A percentile compares a stretch with the other conserved stretches of the same genome.
Evolutionary conservation across 371 early-diverging fungal genomes (phyloP).

Genomic region (Chytridium lagenaria): DNA sequence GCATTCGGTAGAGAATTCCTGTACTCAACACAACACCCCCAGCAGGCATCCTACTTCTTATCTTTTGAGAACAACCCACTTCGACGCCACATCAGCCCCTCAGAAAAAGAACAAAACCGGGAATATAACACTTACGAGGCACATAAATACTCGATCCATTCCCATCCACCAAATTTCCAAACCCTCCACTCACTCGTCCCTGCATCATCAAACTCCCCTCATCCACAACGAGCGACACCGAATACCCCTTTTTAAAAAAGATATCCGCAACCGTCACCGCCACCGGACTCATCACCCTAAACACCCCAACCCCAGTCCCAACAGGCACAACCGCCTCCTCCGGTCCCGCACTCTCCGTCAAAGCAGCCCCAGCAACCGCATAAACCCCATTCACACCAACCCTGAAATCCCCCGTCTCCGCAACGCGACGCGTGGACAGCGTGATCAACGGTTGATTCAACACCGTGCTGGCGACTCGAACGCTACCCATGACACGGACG

Average conservation of each 20-base stretch:
- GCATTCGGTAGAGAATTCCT: too few species aligned
- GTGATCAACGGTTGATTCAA: too few species aligned
- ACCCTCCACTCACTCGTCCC: background rate
- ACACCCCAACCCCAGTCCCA: background rate
- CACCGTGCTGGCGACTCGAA: background rate
- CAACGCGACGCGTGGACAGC: too few species aligned
- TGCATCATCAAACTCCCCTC: background rate
- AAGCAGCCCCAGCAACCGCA: background rate
- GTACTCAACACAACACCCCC: too few species aligned
- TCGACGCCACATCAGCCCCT: background rate
- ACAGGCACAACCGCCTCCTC: constrained; percentile 1
- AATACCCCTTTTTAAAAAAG: background rate
- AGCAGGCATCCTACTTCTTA: too few species aligned
- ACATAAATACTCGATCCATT: background rate
- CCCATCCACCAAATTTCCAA: background rate
- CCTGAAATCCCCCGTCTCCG: too few species aligned
- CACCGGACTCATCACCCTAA: background rate
- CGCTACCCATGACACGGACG: background rate
- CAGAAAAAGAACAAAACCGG: background rate
- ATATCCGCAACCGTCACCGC: background rate
- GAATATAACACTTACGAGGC: background rate
- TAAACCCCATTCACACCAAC: background rate
- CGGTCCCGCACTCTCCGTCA: too few species aligned
- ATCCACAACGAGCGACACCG: background rate
- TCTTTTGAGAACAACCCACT: too few species aligned